A percentile compares a stretch with the other conserved stretches of the same genome.
Conservation (phyloP, 768 basidiomycete genomes). For the Erythrobasidium yunnanense region DNA sequence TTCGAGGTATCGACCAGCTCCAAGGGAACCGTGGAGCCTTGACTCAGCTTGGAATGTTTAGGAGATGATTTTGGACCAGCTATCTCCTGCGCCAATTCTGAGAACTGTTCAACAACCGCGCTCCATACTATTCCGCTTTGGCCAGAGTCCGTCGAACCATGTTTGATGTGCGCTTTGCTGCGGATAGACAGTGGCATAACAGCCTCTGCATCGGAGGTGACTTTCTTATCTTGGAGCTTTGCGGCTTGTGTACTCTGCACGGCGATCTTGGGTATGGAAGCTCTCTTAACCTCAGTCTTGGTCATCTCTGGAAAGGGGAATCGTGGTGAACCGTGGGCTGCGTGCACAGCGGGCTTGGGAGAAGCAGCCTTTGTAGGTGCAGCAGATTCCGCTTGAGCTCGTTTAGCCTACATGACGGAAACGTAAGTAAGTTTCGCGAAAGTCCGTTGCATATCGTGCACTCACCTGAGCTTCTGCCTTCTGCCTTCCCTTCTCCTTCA, state of each 20-base stretch:
- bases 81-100: constrained; percentile 23
- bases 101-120: constrained; percentile 23
- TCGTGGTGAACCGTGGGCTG: neutral
- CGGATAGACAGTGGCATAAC: neutral
- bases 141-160: neutral
- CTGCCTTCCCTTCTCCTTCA: constrained; percentile 8
- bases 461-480: constrained; percentile 3
- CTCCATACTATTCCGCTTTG: constrained; percentile 19
- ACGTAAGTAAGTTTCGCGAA: too few relatives aligned
- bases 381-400: too few relatives aligned
- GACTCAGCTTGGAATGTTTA: neutral
- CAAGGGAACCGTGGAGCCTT: neutral
- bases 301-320: neutral
- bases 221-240: neutral
- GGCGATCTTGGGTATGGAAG: neutral
- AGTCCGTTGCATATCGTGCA: too few relatives aligned
- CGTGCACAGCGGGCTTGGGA: neutral
- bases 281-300: neutral
- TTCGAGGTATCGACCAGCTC: too few relatives aligned
- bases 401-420: too few relatives aligned
- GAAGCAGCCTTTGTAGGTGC: too few relatives aligned
- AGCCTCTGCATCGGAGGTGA: neutral
- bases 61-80: neutral
- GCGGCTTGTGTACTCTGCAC: neutral
- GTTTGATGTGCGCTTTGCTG: neutral